Conservation (phyloP, 345 rosid species). For the Adansonia digitata region DNA sequence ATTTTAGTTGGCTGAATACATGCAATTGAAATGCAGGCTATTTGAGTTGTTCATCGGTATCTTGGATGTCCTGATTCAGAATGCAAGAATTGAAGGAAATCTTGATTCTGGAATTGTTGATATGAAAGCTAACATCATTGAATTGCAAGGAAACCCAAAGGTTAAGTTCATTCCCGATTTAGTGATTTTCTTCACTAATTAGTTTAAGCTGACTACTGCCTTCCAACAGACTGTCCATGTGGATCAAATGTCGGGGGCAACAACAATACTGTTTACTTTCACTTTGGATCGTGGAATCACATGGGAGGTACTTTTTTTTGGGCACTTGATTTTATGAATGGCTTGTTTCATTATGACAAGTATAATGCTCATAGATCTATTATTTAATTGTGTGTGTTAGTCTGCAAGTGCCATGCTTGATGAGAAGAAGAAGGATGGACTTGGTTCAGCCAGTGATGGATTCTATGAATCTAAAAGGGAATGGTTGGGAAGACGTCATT, state of each 20-base stretch:
- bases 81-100: slow-evolving; percentile 92
- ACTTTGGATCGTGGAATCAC: slow-evolving; percentile 90
- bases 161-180: slow-evolving; percentile 36
- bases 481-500: slow-evolving; percentile 93
- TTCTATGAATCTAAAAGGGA: slow-evolving; percentile 96
- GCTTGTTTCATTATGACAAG: slow-evolving; percentile 6
- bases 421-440: slow-evolving; percentile 76
- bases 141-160: slow-evolving; percentile 83
- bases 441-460: slow-evolving; percentile 78
- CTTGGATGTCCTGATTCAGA: slow-evolving; percentile 83
- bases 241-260: slow-evolving; percentile 93
- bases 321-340: slow-evolving; percentile 7
- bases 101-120: slow-evolving; percentile 96
- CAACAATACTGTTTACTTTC: slow-evolving; percentile 83
- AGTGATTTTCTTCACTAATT: slow-evolving; percentile 16
- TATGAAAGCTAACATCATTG: slow-evolving; percentile 80
- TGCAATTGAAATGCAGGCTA: slow-evolving; percentile 48
- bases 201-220: slow-evolving; percentile 21
- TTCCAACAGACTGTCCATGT: slow-evolving; percentile 80
- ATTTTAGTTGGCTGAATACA: slow-evolving; percentile 16
- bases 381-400: slow-evolving; percentile 32
- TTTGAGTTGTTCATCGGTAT: slow-evolving; percentile 86
- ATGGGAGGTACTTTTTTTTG: slow-evolving; percentile 65
- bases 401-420: slow-evolving; percentile 70
- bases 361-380: not conserved